phyloP scores from a whole-genome alignment of 2,329 filamentous ascomycete species.

The Clathrospora elynae region DNA sequence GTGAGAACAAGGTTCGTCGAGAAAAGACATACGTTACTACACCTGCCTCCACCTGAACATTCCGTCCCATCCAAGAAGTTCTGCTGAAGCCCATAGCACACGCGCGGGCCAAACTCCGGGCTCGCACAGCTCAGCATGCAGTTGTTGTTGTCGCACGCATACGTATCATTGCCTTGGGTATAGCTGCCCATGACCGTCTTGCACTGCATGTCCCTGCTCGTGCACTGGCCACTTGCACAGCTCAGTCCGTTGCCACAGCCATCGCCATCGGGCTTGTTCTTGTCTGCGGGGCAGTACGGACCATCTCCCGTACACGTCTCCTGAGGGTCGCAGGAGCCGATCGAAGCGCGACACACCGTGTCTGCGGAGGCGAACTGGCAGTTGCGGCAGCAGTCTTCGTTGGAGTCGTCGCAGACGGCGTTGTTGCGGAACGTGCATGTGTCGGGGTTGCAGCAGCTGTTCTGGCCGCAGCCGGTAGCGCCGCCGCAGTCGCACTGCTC shows the following conservation, averaged over 20 bases:
- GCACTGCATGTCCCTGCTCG: slow-evolving; percentile 88
- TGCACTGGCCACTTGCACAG: slow-evolving; percentile 94
- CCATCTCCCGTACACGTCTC: slow-evolving; percentile 79
- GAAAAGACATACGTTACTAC: slow-evolving; percentile 64
- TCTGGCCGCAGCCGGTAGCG: slow-evolving; percentile 68
- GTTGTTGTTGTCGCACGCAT: slow-evolving; percentile 73
- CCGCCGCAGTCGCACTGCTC: slow-evolving; percentile 98
- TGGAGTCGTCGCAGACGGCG: slow-evolving; percentile 81
- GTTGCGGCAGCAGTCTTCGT: slow-evolving; percentile 79
- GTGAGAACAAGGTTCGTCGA: not conserved
- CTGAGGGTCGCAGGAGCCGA: slow-evolving; percentile 80
- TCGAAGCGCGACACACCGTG: slow-evolving; percentile 79
- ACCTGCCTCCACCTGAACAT: slow-evolving; percentile 80
- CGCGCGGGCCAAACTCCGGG: slow-evolving; percentile 66
- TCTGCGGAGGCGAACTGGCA: slow-evolving; percentile 71
- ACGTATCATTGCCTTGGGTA: slow-evolving; percentile 75
- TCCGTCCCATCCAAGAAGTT: slow-evolving; percentile 92
- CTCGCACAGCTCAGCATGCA: slow-evolving; percentile 80
- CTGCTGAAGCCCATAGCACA: slow-evolving; percentile 79
- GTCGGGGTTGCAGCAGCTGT: slow-evolving; percentile 79
- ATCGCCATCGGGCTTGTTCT: slow-evolving; percentile 70
- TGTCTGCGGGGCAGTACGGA: slow-evolving; percentile 75
- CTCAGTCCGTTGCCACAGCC: slow-evolving; percentile 72
- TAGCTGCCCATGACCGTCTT: slow-evolving; percentile 78
- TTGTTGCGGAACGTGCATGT: slow-evolving; percentile 83